phyloP scores from a whole-genome alignment of 1,139 yeast species.

The Pichia terricola region DNA sequence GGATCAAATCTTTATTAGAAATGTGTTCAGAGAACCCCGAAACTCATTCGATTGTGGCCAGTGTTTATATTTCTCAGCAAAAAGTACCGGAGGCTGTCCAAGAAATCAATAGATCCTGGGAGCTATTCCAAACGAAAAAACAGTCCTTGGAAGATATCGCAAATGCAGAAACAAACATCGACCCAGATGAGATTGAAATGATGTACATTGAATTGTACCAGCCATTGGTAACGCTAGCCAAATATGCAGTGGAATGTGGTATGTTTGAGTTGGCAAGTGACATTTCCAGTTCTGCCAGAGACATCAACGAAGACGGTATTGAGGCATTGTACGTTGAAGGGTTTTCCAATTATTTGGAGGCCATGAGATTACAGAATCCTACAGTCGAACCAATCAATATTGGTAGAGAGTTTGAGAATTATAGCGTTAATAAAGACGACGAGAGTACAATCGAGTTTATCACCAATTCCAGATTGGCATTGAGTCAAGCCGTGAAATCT shows the following conservation, averaged over 20 bases:
- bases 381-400: constrained; percentile 22
- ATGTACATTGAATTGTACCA: constrained; percentile 58
- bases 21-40: constrained; percentile 63
- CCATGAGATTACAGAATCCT: constrained; percentile 33
- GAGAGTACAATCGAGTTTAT: constrained; percentile 27
- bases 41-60: constrained; percentile 72
- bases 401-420: constrained; percentile 41
- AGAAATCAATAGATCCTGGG: constrained; percentile 70
- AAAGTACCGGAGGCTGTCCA: constrained; percentile 59
- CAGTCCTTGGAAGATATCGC: constrained; percentile 39
- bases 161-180: constrained; percentile 16
- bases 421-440: constrained; percentile 26
- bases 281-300: constrained; percentile 53
- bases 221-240: constrained; percentile 60
- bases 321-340: constrained; percentile 81
- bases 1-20: constrained; percentile 56
- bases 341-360: constrained; percentile 54
- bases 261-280: constrained; percentile 55
- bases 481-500: constrained; percentile 48
- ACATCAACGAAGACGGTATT: constrained; percentile 72
- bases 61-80: constrained; percentile 86
- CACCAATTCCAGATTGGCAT: constrained; percentile 41
- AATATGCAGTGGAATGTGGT: constrained; percentile 71
- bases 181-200: constrained; percentile 20
- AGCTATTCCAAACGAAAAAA: constrained; percentile 46